Conservation (phyloP, 441 rosid species). For the Adansonia madagascariensis region DNA sequence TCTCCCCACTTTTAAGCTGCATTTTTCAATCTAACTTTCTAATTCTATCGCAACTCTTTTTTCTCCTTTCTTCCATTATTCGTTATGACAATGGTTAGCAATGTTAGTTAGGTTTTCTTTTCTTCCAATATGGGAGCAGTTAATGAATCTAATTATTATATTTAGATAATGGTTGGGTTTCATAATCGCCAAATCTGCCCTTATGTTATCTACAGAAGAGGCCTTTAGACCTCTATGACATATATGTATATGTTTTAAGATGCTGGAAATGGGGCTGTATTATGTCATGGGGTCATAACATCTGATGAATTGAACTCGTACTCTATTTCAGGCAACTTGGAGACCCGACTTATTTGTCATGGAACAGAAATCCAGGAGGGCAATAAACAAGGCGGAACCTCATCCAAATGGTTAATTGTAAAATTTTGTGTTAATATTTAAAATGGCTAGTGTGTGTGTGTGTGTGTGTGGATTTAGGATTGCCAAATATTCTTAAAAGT, state of each 20-base stretch:
- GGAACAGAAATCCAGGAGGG: constrained; percentile 88
- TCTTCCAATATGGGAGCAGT: not conserved
- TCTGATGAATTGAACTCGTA: not conserved
- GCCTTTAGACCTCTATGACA: no score
- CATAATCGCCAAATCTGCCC: not conserved
- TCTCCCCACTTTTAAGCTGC: not conserved
- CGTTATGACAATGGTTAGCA: not conserved
- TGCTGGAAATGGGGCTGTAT: not conserved
- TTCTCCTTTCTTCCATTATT: not conserved
- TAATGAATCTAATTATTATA: not conserved
- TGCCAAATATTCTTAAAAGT: no score
- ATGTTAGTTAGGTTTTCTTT: no score
- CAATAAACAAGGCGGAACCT: constrained; percentile 39
- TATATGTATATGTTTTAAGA: not conserved
- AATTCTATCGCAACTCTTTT: not conserved
- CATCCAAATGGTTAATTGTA: not conserved
- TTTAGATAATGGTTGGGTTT: not conserved
- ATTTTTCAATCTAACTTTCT: not conserved
- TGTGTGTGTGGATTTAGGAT: no score
- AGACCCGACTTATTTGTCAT: constrained; percentile 87
- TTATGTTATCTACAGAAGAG: not conserved
- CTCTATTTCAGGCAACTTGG: constrained; percentile 77
- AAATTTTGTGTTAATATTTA: no score
- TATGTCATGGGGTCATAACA: not conserved
- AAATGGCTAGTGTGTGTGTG: no score